Percentiles rank a stretch among this genome's conserved stretches.
Conservation (phyloP, 179 eudicot genomes). For the Corrigiola litoralis region DNA sequence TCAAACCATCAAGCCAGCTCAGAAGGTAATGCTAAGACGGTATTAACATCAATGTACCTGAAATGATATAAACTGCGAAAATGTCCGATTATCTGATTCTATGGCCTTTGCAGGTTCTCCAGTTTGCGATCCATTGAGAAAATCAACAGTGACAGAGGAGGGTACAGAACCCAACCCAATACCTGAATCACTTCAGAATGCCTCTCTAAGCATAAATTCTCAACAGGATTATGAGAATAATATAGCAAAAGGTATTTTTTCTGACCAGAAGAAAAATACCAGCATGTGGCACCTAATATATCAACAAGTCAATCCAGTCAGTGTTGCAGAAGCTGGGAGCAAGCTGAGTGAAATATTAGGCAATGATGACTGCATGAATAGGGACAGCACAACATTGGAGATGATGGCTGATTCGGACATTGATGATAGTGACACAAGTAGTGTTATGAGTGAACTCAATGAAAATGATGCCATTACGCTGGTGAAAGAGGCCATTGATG, state of each 20-base stretch:
- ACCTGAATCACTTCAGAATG: background rate
- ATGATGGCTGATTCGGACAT: conserved; percentile 23
- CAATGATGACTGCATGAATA: conserved; percentile 19
- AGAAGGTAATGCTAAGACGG: conserved; percentile 25
- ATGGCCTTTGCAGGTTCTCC: conserved; percentile 24
- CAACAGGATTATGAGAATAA: conserved; percentile 11
- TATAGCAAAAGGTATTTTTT: conserved; percentile 13
- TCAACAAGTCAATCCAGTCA: conserved; percentile 54
- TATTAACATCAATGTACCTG: background rate
- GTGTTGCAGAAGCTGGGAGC: conserved; percentile 28
- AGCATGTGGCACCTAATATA: conserved; percentile 87
- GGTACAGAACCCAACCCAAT: conserved; percentile 5
- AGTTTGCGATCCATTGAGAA: conserved; percentile 4
- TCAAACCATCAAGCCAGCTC: conserved; percentile 13
- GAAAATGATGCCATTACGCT: conserved; percentile 64
- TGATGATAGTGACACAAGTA: conserved; percentile 28
- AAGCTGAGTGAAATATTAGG: conserved; percentile 11
- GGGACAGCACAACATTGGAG: conserved; percentile 3
- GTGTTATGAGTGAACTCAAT: conserved; percentile 53
- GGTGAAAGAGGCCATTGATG: conserved; percentile 76
- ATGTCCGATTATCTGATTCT: conserved; percentile 1
- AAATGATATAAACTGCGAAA: conserved; percentile 5
- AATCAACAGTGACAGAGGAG: conserved; percentile 12
- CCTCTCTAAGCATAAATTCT: conserved; percentile 9
- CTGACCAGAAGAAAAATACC: conserved; percentile 45